Percentiles rank a stretch among this genome's conserved stretches.
Conservation (phyloP, 805 yeast species). For the Candida rishiriensis region DNA sequence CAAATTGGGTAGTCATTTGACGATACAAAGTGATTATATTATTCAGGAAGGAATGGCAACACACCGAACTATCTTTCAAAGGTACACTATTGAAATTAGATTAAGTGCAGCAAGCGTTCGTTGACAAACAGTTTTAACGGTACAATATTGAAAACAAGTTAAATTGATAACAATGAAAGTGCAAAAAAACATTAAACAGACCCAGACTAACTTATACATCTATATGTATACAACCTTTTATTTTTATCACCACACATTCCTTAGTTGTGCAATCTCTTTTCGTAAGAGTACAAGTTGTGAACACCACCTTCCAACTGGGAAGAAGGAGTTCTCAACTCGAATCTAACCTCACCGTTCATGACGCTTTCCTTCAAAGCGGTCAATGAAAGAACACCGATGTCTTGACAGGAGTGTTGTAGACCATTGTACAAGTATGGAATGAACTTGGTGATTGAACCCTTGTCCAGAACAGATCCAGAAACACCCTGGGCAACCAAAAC, state of each 20-base stretch:
- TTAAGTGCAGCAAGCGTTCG: too few species aligned
- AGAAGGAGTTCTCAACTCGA: constrained; percentile 96
- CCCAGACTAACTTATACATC: not conserved
- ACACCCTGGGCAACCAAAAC: constrained; percentile 99
- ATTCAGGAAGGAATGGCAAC: too few species aligned
- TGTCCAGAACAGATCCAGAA: constrained; percentile 92
- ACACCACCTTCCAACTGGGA: constrained; percentile 99
- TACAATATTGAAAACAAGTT: too few species aligned
- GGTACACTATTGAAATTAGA: too few species aligned
- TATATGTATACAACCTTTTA: not conserved
- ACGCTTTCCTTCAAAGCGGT: constrained; percentile 60
- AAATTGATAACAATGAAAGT: not conserved
- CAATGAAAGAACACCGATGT: constrained; percentile 80
- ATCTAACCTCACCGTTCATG: constrained; percentile 69
- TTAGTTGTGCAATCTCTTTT: constrained; percentile 90
- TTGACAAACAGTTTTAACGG: too few species aligned
- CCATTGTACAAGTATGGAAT: constrained; percentile 93
- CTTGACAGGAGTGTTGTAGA: constrained; percentile 98
- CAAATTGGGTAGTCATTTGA: too few species aligned
- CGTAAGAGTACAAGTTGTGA: constrained; percentile 92
- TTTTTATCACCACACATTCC: not conserved
- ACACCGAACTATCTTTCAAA: too few species aligned
- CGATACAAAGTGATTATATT: too few species aligned
- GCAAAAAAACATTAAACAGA: not conserved
- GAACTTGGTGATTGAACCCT: constrained; percentile 91